Conservation (phyloP, 2,329 filamentous ascomycete species). For the Zasmidium citrigriseum region DNA sequence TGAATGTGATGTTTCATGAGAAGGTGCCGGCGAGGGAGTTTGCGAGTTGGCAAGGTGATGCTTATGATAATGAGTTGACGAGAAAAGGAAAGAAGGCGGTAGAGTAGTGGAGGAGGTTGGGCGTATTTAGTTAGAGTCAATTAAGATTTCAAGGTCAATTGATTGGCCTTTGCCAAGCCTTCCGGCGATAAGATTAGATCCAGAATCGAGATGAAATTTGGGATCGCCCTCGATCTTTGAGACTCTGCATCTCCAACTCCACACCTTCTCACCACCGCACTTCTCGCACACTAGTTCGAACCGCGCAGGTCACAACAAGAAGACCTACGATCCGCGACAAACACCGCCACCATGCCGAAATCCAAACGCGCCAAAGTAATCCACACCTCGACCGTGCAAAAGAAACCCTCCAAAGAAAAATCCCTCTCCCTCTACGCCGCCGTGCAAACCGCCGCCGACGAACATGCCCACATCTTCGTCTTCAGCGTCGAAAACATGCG, state of each 20-base stretch:
- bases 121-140: too few species aligned
- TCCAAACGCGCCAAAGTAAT: constrained; percentile 90
- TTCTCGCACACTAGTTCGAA: too few species aligned
- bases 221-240: background rate
- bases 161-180: too few species aligned
- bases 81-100: background rate
- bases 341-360: constrained; percentile 77
- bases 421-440: constrained; percentile 85
- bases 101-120: background rate
- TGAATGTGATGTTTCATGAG: constrained; percentile 44
- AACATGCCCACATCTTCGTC: constrained; percentile 90
- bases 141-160: too few species aligned
- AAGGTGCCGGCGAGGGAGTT: constrained; percentile 38
- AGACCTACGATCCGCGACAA: too few species aligned
- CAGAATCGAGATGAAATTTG: too few species aligned
- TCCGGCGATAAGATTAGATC: too few species aligned
- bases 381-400: constrained; percentile 86
- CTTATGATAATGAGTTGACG: constrained; percentile 10
- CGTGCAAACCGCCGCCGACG: constrained; percentile 79
- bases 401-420: constrained; percentile 83
- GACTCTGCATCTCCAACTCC: background rate
- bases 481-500: constrained; percentile 97
- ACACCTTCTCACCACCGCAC: too few species aligned
- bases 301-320: too few species aligned
- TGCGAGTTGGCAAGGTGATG: constrained; percentile 24